Base-by-base conservation (phyloP, 331 rosid species). In the Malus hybrid region DNA sequence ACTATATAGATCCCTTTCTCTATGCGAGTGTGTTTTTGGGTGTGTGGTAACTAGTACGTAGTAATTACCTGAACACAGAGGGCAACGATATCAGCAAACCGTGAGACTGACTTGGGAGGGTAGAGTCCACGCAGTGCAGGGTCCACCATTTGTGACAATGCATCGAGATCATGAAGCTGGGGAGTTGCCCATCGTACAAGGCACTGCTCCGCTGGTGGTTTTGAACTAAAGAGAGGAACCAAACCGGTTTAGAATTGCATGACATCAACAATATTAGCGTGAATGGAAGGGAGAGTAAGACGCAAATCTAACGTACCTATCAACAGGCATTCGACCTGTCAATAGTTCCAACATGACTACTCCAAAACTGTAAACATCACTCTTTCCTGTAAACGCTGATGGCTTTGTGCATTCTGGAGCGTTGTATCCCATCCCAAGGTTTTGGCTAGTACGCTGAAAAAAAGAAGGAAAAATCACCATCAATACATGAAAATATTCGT, bases 181-280 rank as follows among this genome's bases (percentile, higher is more conserved):
- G 98, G 97, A 14, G 79, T 76, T 71, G 97, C 97, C 98, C 98
- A 93, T 42, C 82, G 82, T 36, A 88, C 98, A 5, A 93, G 96
- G 75, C 82, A 79, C 67, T 89, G 94, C 71, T 91, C 97, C 69
- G 75, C 6, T n/a, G 79, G 87, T 68, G 89, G 77, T 77, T 77
- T 93, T 26, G 93, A 78, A 62, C 97, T 93, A 77, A 52, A 78
- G 50, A 78, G 79, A 29, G 66, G 28, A 20, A 70, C 26, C 33
- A 42, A 52, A 18, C 7, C 20, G 69, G 55, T 32, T 78, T 69
- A 82, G 61, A 76, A 36, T 42, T 30, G 28, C 19, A 63, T 11
- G 12, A 58, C 74, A 74, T 16, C 24, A 53, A 48, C 22, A 20
- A 52, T 12, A 11, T 19, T 15, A 20, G 29, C 60, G 44, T 8